phyloP scores from a whole-genome alignment of 257 asterid genomes.

The Thymus quinquecostatus region DNA sequence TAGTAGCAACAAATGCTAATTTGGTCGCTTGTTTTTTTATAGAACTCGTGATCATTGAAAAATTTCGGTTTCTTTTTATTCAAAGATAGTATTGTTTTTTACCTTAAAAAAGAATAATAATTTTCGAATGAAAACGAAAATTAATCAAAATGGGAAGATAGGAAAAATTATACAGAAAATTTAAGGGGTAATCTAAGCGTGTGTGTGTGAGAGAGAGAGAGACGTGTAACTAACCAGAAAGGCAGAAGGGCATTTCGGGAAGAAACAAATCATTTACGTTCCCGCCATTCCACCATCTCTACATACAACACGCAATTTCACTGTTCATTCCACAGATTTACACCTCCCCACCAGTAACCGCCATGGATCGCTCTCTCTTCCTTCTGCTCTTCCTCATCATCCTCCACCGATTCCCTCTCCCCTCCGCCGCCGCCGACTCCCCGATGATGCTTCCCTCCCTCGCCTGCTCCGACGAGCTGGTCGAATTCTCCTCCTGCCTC shows the following conservation, averaged over 20 bases:
- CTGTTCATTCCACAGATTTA: constrained; percentile 1
- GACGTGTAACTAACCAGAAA: neutral
- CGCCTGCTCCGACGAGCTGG: constrained; percentile 68
- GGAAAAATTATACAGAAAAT: no score
- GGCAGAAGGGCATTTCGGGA: constrained; percentile 25
- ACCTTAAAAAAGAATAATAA: no score
- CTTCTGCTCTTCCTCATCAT: constrained; percentile 34
- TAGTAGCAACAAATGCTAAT: no score
- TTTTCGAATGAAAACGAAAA: no score
- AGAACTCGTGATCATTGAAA: no score
- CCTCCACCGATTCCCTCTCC: constrained; percentile 29
- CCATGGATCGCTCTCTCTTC: constrained; percentile 41
- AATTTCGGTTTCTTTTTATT: no score
- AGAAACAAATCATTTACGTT: constrained; percentile 3
- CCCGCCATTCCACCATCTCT: constrained; percentile 36
- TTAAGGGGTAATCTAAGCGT: neutral
- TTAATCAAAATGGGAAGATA: no score
- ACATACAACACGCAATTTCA: neutral
- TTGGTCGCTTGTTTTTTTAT: no score
- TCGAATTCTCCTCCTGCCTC: constrained; percentile 70
- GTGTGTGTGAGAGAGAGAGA: neutral
- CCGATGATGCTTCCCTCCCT: constrained; percentile 37
- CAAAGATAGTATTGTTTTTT: no score
- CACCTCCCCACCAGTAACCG: constrained; percentile 30
- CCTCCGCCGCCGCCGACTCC: constrained; percentile 27